These are phyloP conservation scores for Talaromyces adpressus DNA, from an alignment of 495 filamentous ascomycete genomes.

Conservation along the genomic window DNA sequence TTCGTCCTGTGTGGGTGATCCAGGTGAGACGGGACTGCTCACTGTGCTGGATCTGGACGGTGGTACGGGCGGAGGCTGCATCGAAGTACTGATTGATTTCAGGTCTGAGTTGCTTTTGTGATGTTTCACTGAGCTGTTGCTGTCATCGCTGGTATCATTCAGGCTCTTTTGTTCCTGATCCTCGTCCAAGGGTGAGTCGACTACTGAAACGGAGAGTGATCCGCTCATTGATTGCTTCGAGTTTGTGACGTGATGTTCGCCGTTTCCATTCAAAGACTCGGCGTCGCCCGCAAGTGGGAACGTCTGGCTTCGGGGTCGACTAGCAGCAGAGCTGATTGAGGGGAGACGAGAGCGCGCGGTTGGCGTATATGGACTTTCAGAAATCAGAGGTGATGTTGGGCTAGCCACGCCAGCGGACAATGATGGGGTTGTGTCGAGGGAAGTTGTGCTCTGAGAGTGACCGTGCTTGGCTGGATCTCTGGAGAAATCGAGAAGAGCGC, in stretches of 20 bases:
- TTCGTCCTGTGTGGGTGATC: slow-evolving; percentile 84
- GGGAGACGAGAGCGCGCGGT: slow-evolving; percentile 57
- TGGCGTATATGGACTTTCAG: slow-evolving; percentile 64
- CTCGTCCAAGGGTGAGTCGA: slow-evolving; percentile 67
- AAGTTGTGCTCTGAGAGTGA: slow-evolving; percentile 51
- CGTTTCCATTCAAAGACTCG: slow-evolving; percentile 54
- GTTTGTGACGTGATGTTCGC: slow-evolving; percentile 41
- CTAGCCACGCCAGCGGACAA: slow-evolving; percentile 73
- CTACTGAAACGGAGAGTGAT: slow-evolving; percentile 51
- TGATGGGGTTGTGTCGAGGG: slow-evolving; percentile 52
- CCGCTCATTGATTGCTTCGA: slow-evolving; percentile 52
- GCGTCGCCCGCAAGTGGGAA: slow-evolving; percentile 73
- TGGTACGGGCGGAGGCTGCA: slow-evolving; percentile 36
- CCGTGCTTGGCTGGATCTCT: slow-evolving; percentile 44
- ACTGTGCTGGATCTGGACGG: slow-evolving; percentile 26
- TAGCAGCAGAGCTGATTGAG: slow-evolving; percentile 44
- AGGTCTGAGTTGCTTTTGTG: slow-evolving; percentile 39
- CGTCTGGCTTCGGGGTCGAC: slow-evolving; percentile 84
- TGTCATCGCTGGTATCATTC: slow-evolving; percentile 16
- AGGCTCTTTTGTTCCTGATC: not conserved
- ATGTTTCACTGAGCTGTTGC: slow-evolving; percentile 33
- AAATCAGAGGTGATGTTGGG: slow-evolving; percentile 80
- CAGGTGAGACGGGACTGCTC: slow-evolving; percentile 31
- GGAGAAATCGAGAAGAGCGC: slow-evolving; percentile 41
- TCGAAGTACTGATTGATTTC: slow-evolving; percentile 31